Evolutionary conservation across 495 filamentous ascomycete genomes (phyloP), one percentile per base, ranked within the genome.

Genomic region (Neurospora intermedia): DNA sequence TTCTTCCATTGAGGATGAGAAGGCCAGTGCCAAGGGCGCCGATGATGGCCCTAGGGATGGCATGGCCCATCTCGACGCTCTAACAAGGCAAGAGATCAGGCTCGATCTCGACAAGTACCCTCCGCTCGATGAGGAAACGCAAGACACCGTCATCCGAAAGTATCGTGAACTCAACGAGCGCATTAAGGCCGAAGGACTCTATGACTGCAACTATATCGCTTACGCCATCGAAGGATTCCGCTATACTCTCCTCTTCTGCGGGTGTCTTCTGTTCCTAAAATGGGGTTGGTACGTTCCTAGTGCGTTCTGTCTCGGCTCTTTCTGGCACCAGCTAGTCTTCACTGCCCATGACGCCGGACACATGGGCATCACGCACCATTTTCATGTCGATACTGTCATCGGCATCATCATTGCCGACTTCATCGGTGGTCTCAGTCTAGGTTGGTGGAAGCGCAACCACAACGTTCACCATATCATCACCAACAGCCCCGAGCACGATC

Each of bases 391-490:
- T 82, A 91, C 91, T 7, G 83, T 91, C 43, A 93, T 98, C 76
- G 94, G 93, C 43, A 97, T 98, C 76, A 81, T 97, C 71, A 92
- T 98, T 76, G 95, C 96, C 31, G 90, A 97, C 79, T 99, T 92
- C 76, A 83, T 94, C 4, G 96, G 96, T 27, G 96, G 96, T 5
- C 82, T 99, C n/a, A 96, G 92, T 66, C 74, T 96, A 16, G 92
- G 95, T 11, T 99, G 96, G 96, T 99, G 96, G 96, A 99, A 99
- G 81, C 87, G 88, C 71, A 98, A 90, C 80, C 96, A 99, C 83
- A 99, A 99, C 81, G 96, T 99, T 38, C 96, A 99, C 80, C 96
- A 99, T 76, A 94, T 99, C 76, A 92, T 99, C 43, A 99, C 96
- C 20, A 99, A 99, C 82, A 91, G 91, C 69, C 93, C 96, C 35